These are phyloP conservation scores for Pulicaria dysenterica DNA, from an alignment of 129 eudicot genomes.

Conservation along the genomic window DNA sequence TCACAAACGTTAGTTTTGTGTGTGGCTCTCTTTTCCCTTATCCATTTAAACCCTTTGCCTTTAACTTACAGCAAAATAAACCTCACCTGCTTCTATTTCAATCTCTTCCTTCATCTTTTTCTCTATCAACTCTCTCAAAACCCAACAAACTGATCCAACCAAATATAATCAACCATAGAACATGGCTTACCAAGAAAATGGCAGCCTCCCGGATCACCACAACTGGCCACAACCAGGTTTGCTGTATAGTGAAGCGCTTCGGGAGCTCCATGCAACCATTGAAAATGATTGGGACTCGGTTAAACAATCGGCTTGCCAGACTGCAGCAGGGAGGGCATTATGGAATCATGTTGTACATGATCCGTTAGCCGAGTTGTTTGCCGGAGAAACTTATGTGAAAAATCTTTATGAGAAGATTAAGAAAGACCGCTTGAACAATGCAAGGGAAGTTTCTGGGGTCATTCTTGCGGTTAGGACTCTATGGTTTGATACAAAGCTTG, in stretches of 20 bases:
- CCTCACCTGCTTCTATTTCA: conserved; percentile 28
- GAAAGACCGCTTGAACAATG: conserved; percentile 75
- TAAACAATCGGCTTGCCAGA: conserved; percentile 83
- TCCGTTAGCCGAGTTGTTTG: conserved; percentile 86
- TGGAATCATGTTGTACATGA: conserved; percentile 92
- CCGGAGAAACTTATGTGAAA: conserved; percentile 78
- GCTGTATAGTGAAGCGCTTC: conserved; percentile 45
- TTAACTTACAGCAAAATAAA: conserved; percentile 29
- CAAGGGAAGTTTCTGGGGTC: conserved; percentile 86
- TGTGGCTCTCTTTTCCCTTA: conserved; percentile 97
- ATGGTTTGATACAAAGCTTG: conserved; percentile 85
- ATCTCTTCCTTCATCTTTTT: conserved; percentile 37
- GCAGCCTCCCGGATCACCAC: conserved; percentile 48
- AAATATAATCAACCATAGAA: not conserved
- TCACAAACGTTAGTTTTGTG: conserved; percentile 63
- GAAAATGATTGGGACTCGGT: conserved; percentile 80
- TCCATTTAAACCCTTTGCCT: conserved; percentile 46
- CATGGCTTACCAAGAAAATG: conserved; percentile 46
- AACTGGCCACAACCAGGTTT: conserved; percentile 72
- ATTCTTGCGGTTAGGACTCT: conserved; percentile 91
- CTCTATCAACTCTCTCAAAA: conserved; percentile 27
- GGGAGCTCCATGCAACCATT: conserved; percentile 69
- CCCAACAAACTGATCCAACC: conserved; percentile 10
- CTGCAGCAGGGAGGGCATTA: conserved; percentile 92
- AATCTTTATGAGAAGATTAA: conserved; percentile 85